Conservation (phyloP, 495 filamentous ascomycete species). For the Penicillium salamii region DNA sequence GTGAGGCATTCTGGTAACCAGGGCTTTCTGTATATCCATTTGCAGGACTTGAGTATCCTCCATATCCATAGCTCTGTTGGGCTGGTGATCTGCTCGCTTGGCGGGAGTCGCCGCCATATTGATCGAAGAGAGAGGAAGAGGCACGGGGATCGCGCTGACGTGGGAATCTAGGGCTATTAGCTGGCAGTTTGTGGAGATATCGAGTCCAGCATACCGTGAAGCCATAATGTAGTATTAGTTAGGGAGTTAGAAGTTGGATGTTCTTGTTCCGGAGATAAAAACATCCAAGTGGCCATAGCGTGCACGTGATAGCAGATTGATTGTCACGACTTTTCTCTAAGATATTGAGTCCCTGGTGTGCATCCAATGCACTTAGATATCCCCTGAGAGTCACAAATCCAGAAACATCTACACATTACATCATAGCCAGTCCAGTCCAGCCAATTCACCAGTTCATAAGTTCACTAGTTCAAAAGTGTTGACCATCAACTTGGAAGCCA, state of each 20-base stretch:
- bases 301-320: constrained; percentile 22
- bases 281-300: constrained; percentile 30
- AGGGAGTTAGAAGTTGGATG: background rate
- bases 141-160: constrained; percentile 79
- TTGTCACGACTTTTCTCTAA: too few relatives aligned
- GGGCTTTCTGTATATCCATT: constrained; percentile 29
- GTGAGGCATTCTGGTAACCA: constrained; percentile 67
- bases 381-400: too few relatives aligned
- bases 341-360: too few relatives aligned
- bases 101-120: constrained; percentile 65
- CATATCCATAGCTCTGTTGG: constrained; percentile 47
- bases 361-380: too few relatives aligned
- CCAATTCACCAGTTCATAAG: too few relatives aligned
- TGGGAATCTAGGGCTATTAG: constrained; percentile 48
- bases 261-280: constrained; percentile 20
- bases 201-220: constrained; percentile 27
- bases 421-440: too few relatives aligned
- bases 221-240: constrained; percentile 16
- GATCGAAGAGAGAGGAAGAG: constrained; percentile 80
- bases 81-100: constrained; percentile 51
- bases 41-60: constrained; percentile 58
- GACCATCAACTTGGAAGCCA: background rate
- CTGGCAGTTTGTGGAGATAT: background rate
- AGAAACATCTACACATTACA: too few relatives aligned
- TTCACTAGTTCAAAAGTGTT: too few relatives aligned